Evolutionary conservation across 2,329 filamentous ascomycete species (phyloP), one percentile per base, ranked within the genome.

Genomic region (Talaromyces sp.): DNA sequence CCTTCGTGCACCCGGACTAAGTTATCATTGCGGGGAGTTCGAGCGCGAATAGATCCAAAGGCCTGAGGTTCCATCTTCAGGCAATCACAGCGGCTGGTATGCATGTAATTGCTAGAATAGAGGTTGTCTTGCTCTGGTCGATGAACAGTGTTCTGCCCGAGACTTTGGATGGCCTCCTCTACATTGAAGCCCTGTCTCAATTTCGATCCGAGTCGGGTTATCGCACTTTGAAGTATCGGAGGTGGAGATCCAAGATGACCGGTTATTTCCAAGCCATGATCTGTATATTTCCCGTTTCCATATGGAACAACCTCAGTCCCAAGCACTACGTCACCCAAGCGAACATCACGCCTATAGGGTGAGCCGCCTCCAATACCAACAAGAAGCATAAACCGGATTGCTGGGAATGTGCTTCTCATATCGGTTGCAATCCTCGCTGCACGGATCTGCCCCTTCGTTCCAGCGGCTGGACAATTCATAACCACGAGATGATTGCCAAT

Each of bases 401-500:
- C 36, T 25, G 54, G 43, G 17, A 56, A 56, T 28, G 54, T 56
- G 10, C 41, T 46, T 39, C 22, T n/a, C 54, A 56, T 48, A n/a
- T 56, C 33, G 19, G 40, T 50, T 15, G 43, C 43, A 50, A 37
- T 36, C 22, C 17, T 43, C 5, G 46, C 55, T 33, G 55, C 43
- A 13, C 39, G 39, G 21, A 41, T 21, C 39, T 50, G 25, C n/a
- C 45, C 45, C 9, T 21, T n/a, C 7, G 45, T 33, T 19, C 70
- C 67, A 35, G 63, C 63, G 7, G 65, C 67, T 5, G 71, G 53
- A 48, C 65, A 68, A 13, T 65, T 66, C 39, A 72, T 67, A 9
- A 68, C 69, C n/a, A 73, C 62, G 36, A 73, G 69, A 58, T 73
- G 69, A 13, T 53, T 46, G 3, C 58, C 62, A 22, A 71, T 64